These are phyloP conservation scores for Salisapilia sapeloensis DNA, from an alignment of 352 stramenopile genomes.

Conservation along the genomic window DNA sequence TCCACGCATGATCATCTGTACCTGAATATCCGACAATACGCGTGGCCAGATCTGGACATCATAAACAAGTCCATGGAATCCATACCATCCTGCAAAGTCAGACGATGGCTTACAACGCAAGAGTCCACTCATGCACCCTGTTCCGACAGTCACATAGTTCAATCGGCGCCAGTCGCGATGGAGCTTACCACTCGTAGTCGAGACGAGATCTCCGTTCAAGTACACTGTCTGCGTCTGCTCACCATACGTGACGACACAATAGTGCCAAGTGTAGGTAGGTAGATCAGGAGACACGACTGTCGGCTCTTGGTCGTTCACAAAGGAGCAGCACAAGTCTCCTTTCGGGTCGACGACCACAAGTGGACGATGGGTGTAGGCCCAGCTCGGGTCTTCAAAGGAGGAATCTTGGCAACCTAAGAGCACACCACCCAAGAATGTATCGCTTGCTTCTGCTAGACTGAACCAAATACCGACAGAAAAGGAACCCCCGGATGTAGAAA, in stretches of 20 bases:
- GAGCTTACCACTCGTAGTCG: constrained; percentile 14
- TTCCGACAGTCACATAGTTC: constrained; percentile 31
- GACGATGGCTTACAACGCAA: constrained; percentile 25
- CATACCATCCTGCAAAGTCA: constrained; percentile 51
- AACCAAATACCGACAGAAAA: constrained; percentile 62
- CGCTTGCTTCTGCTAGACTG: constrained; percentile 27
- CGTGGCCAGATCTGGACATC: constrained; percentile 35
- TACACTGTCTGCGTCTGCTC: constrained; percentile 23
- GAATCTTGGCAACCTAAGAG: constrained; percentile 43
- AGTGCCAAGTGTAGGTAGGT: constrained; percentile 38
- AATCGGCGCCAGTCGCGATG: constrained; percentile 28
- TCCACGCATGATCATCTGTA: constrained; percentile 48
- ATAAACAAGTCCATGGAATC: constrained; percentile 44
- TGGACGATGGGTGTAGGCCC: constrained; percentile 40
- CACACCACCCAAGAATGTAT: constrained; percentile 34
- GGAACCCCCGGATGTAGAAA: constrained; percentile 9
- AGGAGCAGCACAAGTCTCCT: constrained; percentile 35
- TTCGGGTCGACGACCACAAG: constrained; percentile 40
- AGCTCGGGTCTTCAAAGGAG: constrained; percentile 17
- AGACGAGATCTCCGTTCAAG: constrained; percentile 35
- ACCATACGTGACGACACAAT: constrained; percentile 38
- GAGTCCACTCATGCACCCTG: constrained; percentile 40
- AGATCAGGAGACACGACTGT: constrained; percentile 32
- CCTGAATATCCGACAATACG: constrained; percentile 21
- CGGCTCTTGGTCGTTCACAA: constrained; percentile 24